Evolutionary conservation across 352 stramenopile species (phyloP), one percentile per base, ranked within the genome.

Genomic region (Phytophthora pluvialis): DNA sequence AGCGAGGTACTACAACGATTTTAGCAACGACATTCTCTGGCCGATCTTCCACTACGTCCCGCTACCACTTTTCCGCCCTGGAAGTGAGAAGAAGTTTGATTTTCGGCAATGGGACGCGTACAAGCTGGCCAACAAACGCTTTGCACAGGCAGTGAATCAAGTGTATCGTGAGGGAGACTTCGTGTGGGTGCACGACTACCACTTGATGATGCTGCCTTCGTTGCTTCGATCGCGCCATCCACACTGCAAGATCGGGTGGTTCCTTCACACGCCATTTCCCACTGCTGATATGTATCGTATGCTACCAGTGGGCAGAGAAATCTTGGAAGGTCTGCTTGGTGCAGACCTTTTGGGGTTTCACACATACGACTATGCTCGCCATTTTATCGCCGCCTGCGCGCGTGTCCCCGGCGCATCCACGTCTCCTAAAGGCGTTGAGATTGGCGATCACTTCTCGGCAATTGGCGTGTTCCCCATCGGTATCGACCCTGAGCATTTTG

Each of bases 41-140:
- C 89, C 91, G 12, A 92, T 93, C 21, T 97, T 97, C 70, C 91
- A 97, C 70, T 97, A 97, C 59, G 89, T 97, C 35, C 86, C 89
- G 42, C 58, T 97, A 57, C 89, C 88, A 29, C 80, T 96, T 25
- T 95, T 97, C 45, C 85, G 91, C n/a, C 78, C 87, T 4, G 89
- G 88, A 2, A 90, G 70, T 38, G 89, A 97, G 51, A 97, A 97
- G 68, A 97, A 97, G 62, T 97, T 97, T 62, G 91, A 97, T 49
- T 93, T 93, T 46, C 75, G 80, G 0, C 75, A 94, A 65, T 97
- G 88, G 88, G 84, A 95, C 40, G 88, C 88, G 4, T 97, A 96
- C 73, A 94, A 93, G 48, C 59, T 89, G 7, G 88, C 86, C 2
- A 97, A 95, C 71, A 89, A 89, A 58, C 76, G 76, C 3, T 94